Evolutionary conservation across 345 rosid genomes (phyloP).

Genomic region (Garcia nutans): DNA sequence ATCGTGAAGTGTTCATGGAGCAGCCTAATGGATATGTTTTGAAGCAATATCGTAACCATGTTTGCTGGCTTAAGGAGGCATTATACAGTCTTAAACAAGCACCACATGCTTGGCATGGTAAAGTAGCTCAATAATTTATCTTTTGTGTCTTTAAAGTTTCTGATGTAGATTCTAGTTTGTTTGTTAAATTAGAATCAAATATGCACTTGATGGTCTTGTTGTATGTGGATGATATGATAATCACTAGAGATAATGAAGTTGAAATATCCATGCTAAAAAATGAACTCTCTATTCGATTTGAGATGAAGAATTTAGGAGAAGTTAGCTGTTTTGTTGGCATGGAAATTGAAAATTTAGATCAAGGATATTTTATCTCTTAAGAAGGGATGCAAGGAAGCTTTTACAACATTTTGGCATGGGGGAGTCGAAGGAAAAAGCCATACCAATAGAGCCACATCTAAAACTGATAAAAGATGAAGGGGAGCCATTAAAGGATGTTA

Average conservation of each 20-base stretch:
- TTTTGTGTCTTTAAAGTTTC: slow-evolving; percentile 9
- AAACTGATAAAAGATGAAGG: too few species aligned
- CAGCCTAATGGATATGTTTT: too few species aligned
- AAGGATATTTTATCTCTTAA: neutral
- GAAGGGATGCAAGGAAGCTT: too few species aligned
- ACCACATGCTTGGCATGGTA: slow-evolving; percentile 14
- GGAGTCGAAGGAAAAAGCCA: too few species aligned
- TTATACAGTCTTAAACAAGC: slow-evolving; percentile 4
- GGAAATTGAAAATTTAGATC: neutral
- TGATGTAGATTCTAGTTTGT: slow-evolving; percentile 1
- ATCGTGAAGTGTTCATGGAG: too few species aligned
- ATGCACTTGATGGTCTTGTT: neutral
- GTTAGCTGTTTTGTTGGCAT: slow-evolving; percentile 13
- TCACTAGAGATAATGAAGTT: neutral
- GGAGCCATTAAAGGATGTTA: too few species aligned
- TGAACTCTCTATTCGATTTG: slow-evolving; percentile 1
- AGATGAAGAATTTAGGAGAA: slow-evolving; percentile 14
- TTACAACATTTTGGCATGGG: too few species aligned
- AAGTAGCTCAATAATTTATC: slow-evolving; percentile 14
- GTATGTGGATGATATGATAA: slow-evolving; percentile 17
- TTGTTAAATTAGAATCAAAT: neutral
- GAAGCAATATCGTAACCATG: too few species aligned
- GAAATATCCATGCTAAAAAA: neutral
- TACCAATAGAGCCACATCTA: too few species aligned
- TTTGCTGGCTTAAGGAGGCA: too few species aligned